Conservation (phyloP, 2,329 filamentous ascomycete species). For the Fusarium nodosum region DNA sequence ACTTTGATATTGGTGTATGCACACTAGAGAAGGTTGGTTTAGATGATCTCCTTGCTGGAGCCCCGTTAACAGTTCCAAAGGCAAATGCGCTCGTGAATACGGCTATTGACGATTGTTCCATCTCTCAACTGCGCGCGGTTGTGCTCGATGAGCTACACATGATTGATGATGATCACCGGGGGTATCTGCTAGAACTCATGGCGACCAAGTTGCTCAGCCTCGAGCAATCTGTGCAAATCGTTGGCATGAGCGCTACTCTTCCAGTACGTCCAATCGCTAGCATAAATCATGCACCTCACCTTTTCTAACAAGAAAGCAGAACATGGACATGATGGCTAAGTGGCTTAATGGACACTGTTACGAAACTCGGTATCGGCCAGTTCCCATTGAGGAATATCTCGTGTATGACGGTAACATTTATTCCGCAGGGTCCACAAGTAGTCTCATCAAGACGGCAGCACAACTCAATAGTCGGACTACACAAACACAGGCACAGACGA, state of each 20-base stretch:
- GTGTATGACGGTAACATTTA: constrained; percentile 79
- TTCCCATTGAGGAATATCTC: constrained; percentile 82
- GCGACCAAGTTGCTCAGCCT: constrained; percentile 79
- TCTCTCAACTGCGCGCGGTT: constrained; percentile 74
- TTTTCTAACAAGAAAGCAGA: constrained; percentile 60
- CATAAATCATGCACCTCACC: background rate
- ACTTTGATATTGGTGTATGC: constrained; percentile 83
- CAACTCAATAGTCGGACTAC: constrained; percentile 59
- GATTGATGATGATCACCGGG: constrained; percentile 81
- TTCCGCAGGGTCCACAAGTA: constrained; percentile 67
- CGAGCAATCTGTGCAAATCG: constrained; percentile 75
- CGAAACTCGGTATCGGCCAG: constrained; percentile 77
- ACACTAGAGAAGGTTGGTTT: constrained; percentile 77
- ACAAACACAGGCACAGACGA: constrained; percentile 55
- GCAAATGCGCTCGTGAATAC: constrained; percentile 81
- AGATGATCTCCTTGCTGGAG: background rate
- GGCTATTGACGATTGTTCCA: constrained; percentile 77
- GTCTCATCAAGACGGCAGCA: constrained; percentile 69
- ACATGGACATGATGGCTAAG: constrained; percentile 75
- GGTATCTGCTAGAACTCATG: constrained; percentile 81
- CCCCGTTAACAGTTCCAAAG: constrained; percentile 55
- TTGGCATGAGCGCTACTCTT: constrained; percentile 85
- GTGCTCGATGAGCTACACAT: constrained; percentile 87
- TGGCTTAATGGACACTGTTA: constrained; percentile 81
- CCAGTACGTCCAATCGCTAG: constrained; percentile 63